Base-by-base conservation (phyloP, 306 rosid genomes). In the Oxytropis ochrocephala region DNA sequence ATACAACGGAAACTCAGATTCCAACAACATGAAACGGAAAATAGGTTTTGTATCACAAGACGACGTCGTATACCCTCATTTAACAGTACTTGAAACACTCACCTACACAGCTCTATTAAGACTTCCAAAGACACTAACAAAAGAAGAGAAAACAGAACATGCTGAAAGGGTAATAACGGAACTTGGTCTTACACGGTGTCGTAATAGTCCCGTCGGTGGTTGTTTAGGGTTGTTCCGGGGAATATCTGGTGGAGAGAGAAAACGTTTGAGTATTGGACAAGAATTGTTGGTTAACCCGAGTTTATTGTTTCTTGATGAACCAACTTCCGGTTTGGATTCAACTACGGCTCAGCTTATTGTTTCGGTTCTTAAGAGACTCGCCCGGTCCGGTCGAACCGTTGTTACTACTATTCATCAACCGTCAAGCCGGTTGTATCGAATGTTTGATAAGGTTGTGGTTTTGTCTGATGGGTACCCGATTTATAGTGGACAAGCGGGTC, bases 201-300 rank as follows among this genome's bases (percentile, higher is more conserved):
- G 88, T 27, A 82, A 87, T 38, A 68, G 76, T 17, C 55, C 80
- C 0, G 64, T 89, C 0, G 97, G 96, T 0, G 97, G 96, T 0
- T 87, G 84, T 11, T 73, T 84, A 65, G 83, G 88, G 8, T 2
- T 82, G 46, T 64, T 85, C 6, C 75, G 97, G 3, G 97, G 97
- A 0, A 67, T 91, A 41, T 91, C 97, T 2, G 97, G 97, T 0
- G 97, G 97, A 10, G 97, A 89, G 52, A 59, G 95, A 4, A 92
- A 92, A 67, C 75, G 97, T 70, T 90, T 89, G 61, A 89, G 98
- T 72, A 89, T 91, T 8, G 97, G 94, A 73, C 91, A 87, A 24
- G 97, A 91, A 84, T 83, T 91, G 96, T 13, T 91, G 39, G 88
- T 89, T 7, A 85, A 91, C 83, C 97, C 97, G 80, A 85, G 95